Conservation (phyloP, 2,329 filamentous ascomycete species). For the Pyrenochaeta sp. region DNA sequence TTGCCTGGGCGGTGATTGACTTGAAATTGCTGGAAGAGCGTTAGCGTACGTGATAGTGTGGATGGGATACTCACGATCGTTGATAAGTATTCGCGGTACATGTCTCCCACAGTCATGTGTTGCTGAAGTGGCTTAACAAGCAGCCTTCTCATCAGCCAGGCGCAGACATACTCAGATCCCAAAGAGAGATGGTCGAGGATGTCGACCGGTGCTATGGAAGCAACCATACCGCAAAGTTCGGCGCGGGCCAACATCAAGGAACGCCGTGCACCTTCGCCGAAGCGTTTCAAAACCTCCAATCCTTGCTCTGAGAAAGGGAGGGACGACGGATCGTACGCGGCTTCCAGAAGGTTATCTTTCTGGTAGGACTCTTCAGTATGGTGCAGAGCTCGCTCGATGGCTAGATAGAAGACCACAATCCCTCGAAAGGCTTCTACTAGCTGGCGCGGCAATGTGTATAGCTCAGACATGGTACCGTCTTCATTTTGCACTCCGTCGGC, state of each 20-base stretch:
- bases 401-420: slow-evolving; percentile 36
- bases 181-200: slow-evolving; percentile 29
- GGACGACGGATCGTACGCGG: background rate
- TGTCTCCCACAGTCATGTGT: slow-evolving; percentile 36
- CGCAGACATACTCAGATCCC: slow-evolving; percentile 38
- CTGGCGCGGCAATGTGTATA: slow-evolving; percentile 34
- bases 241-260: slow-evolving; percentile 24
- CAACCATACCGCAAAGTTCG: slow-evolving; percentile 41
- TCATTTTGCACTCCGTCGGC: slow-evolving; percentile 37
- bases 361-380: slow-evolving; percentile 16
- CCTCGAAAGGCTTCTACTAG: slow-evolving; percentile 33
- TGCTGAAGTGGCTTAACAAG: slow-evolving; percentile 39
- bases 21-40: slow-evolving; percentile 40
- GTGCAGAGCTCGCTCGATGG: slow-evolving; percentile 36
- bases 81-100: slow-evolving; percentile 44
- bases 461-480: slow-evolving; percentile 32
- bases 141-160: slow-evolving; percentile 43
- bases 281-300: slow-evolving; percentile 26
- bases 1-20: slow-evolving; percentile 45
- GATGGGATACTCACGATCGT: slow-evolving; percentile 33
- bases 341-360: background rate
- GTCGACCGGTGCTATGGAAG: slow-evolving; percentile 14
- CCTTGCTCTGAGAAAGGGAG: slow-evolving; percentile 19
- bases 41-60: slow-evolving; percentile 12
- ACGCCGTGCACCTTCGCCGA: slow-evolving; percentile 20